phyloP scores from a whole-genome alignment of 345 rosid genomes.

The Moringa oleifera region DNA sequence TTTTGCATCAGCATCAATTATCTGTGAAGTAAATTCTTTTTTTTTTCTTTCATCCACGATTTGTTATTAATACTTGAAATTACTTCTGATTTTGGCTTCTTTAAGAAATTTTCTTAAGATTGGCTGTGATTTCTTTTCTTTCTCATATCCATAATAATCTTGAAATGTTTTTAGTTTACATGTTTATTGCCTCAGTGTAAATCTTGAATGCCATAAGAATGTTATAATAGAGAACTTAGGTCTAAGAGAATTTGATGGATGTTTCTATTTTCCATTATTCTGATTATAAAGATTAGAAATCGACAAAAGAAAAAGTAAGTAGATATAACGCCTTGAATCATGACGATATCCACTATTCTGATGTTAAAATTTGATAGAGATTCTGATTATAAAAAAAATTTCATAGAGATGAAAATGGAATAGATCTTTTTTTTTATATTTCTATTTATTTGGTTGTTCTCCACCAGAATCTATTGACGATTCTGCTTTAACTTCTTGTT shows the following conservation, averaged over 20 bases:
- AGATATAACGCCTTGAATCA: background rate
- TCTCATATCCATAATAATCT: too few species aligned
- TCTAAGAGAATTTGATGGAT: too few species aligned
- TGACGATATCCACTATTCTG: background rate
- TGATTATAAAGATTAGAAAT: background rate
- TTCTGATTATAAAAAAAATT: too few species aligned
- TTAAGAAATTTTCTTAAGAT: background rate
- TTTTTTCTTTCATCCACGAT: too few species aligned
- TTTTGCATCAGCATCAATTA: background rate
- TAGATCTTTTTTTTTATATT: too few species aligned
- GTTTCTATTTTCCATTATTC: background rate
- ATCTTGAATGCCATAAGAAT: background rate
- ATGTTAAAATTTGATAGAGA: too few species aligned
- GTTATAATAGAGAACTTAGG: too few species aligned
- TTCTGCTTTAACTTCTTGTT: too few species aligned
- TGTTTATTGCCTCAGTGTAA: background rate
- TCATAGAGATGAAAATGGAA: constrained; percentile 4
- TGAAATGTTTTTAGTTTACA: background rate
- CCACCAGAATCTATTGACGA: too few species aligned
- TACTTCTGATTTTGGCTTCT: background rate
- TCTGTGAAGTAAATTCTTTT: too few species aligned
- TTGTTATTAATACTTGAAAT: too few species aligned
- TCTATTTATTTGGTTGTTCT: too few species aligned
- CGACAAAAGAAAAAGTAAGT: background rate
- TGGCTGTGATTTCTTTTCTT: background rate